These are phyloP conservation scores for Sclerotinia sclerotiorum DNA, from an alignment of 2,329 filamentous ascomycete genomes.

Conservation along the genomic window DNA sequence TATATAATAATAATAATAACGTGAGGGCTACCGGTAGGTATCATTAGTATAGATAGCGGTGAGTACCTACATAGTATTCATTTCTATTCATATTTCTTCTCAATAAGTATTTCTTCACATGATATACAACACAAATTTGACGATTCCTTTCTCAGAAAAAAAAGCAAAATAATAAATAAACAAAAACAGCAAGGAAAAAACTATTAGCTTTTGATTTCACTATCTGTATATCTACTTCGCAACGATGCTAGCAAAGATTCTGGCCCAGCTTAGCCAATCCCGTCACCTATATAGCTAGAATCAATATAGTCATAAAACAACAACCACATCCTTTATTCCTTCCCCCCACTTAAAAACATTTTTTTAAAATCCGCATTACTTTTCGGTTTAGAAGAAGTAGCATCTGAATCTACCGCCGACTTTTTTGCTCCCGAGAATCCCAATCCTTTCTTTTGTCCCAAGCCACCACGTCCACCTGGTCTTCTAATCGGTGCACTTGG, in stretches of 20 bases:
- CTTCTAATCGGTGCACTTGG: slow-evolving; percentile 38
- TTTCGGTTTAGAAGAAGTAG: slow-evolving; percentile 41
- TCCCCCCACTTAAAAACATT: slow-evolving; percentile 39
- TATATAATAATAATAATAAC: too few relatives aligned
- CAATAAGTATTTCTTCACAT: too few relatives aligned
- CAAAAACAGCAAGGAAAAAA: neutral
- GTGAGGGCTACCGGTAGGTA: too few relatives aligned
- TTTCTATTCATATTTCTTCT: too few relatives aligned
- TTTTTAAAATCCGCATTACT: slow-evolving; percentile 60
- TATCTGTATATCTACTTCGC: neutral
- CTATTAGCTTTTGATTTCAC: slow-evolving; percentile 16
- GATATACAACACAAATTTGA: too few relatives aligned
- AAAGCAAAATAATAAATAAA: neutral
- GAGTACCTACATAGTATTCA: too few relatives aligned
- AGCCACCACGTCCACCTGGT: slow-evolving; percentile 43
- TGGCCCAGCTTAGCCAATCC: too few relatives aligned
- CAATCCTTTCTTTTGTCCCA: slow-evolving; percentile 41
- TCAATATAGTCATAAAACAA: neutral
- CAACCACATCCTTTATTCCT: slow-evolving; percentile 21
- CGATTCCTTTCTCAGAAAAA: too few relatives aligned
- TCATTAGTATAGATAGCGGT: too few relatives aligned
- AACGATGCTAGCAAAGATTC: neutral
- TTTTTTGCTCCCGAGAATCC: slow-evolving; percentile 35
- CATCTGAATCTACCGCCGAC: slow-evolving; percentile 11
- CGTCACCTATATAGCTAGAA: neutral